Conservation (phyloP, 192 early-diverging fungal species). For the Backusella morwellensis region DNA sequence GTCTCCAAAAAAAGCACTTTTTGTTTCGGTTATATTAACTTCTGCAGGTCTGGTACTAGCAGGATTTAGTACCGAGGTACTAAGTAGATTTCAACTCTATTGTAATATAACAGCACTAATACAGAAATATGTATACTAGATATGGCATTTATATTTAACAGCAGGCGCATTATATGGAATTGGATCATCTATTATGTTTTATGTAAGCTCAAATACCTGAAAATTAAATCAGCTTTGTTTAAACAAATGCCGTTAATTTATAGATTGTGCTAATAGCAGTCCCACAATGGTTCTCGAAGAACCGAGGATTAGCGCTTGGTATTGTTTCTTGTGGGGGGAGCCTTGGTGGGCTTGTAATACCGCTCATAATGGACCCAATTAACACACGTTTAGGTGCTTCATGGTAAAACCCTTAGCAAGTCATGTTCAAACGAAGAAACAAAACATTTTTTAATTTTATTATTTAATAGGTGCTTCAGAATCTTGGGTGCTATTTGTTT, state of each 20-base stretch:
- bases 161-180: conserved; percentile 45
- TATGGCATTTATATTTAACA: conserved; percentile 44
- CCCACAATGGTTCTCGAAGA: conserved; percentile 66
- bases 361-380: conserved; percentile 53
- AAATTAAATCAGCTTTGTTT: background rate
- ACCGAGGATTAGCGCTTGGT: conserved; percentile 66
- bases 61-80: conserved; percentile 24
- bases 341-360: conserved; percentile 67
- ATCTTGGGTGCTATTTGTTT: conserved; percentile 28
- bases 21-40: conserved; percentile 1
- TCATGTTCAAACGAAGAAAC: background rate
- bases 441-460: background rate
- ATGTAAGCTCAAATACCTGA: conserved; percentile 13
- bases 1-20: background rate
- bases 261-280: conserved; percentile 18
- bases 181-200: conserved; percentile 26
- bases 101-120: background rate
- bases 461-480: conserved; percentile 20
- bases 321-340: conserved; percentile 68
- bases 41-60: conserved; percentile 19
- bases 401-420: conserved; percentile 19
- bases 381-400: conserved; percentile 51
- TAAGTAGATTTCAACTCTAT: background rate
- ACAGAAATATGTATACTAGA: conserved; percentile 31
- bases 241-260: background rate